These are phyloP conservation scores for Exophiala viscosa DNA, from an alignment of 2,329 filamentous ascomycete species.

Conservation along the genomic window DNA sequence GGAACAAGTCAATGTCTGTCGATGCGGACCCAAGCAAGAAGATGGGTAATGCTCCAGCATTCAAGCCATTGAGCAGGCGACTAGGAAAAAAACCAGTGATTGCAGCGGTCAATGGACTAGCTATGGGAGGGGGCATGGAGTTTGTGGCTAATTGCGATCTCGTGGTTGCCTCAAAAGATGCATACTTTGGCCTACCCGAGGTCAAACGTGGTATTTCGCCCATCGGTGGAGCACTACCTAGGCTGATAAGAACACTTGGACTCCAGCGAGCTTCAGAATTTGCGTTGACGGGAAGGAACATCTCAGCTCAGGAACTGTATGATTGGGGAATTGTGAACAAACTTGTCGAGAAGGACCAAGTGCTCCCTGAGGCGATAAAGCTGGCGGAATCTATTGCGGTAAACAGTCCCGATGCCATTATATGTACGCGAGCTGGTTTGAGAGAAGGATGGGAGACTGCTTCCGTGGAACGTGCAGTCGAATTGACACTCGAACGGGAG, in stretches of 20 bases:
- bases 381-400: conserved; percentile 59
- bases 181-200: conserved; percentile 66
- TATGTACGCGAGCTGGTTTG: conserved; percentile 67
- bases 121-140: conserved; percentile 72
- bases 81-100: conserved; percentile 69
- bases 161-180: conserved; percentile 55
- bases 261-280: conserved; percentile 67
- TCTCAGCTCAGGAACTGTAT: conserved; percentile 56
- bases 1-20: conserved; percentile 23
- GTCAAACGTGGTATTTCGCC: conserved; percentile 67
- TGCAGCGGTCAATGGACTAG: conserved; percentile 70
- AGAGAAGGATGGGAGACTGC: conserved; percentile 68
- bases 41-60: conserved; percentile 29
- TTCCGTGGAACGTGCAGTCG: conserved; percentile 59
- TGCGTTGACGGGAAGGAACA: conserved; percentile 60
- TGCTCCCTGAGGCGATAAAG: conserved; percentile 47
- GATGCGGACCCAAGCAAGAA: conserved; percentile 1
- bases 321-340: conserved; percentile 63
- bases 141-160: conserved; percentile 71
- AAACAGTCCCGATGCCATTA: conserved; percentile 70
- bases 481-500: conserved; percentile 58
- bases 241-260: conserved; percentile 63
- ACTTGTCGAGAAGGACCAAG: conserved; percentile 34
- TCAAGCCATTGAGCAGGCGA: conserved; percentile 46
- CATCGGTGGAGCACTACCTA: conserved; percentile 65